Conservation (phyloP, 2,329 filamentous ascomycete genomes). For the Phialophora tarda region DNA sequence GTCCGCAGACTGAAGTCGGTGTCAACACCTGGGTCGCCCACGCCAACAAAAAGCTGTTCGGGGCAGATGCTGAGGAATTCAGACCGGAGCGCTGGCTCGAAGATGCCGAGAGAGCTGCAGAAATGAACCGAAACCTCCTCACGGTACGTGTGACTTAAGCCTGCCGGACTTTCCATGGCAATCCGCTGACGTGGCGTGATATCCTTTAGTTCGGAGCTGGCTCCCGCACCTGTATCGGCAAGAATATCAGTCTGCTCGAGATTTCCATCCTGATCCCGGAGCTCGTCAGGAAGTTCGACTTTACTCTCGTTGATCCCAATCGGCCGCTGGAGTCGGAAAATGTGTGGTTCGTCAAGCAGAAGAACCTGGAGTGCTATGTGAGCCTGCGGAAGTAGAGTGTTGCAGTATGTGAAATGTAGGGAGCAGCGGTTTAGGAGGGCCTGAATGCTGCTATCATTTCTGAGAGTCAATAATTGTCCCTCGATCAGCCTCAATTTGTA, state of each 20-base stretch:
- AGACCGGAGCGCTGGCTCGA: slow-evolving; percentile 71
- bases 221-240: slow-evolving; percentile 32
- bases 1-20: slow-evolving; percentile 46
- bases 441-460: neutral
- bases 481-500: too few relatives aligned
- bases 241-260: slow-evolving; percentile 31
- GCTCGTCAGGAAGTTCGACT: slow-evolving; percentile 35
- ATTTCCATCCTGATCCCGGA: slow-evolving; percentile 34
- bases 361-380: slow-evolving; percentile 32
- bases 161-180: neutral
- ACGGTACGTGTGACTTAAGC: slow-evolving; percentile 41
- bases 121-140: slow-evolving; percentile 50
- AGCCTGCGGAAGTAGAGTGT: slow-evolving; percentile 16
- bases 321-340: slow-evolving; percentile 35
- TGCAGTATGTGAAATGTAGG: neutral
- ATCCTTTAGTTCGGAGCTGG: slow-evolving; percentile 29
- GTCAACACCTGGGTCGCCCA: slow-evolving; percentile 55
- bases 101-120: slow-evolving; percentile 54
- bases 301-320: slow-evolving; percentile 32
- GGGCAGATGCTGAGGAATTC: slow-evolving; percentile 60
- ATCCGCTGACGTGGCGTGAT: neutral
- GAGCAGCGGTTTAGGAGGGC: neutral
- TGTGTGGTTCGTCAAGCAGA: slow-evolving; percentile 58
- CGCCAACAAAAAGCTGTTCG: slow-evolving; percentile 55
- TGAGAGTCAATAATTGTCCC: neutral